Base-by-base conservation (phyloP, 148 eudicot genomes). In the Camellia sinensis region DNA sequence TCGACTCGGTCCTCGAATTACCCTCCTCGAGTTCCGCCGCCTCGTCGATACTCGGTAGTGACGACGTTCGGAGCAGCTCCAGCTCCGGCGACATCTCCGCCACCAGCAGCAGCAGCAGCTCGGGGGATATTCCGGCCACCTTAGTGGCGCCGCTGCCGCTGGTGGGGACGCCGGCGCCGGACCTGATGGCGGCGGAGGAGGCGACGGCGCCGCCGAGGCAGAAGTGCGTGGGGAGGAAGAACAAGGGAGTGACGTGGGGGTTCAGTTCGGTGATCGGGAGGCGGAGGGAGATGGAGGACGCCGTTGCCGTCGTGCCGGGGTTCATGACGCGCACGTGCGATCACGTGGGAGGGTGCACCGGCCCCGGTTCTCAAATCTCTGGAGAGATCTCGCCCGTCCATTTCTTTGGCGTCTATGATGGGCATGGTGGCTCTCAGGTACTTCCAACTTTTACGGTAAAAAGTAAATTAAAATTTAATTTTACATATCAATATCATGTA, bases 351-450 rank as follows among this genome's bases (percentile, higher is more conserved):
- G 97, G 93, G 0, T 89, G 91, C 71, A 84, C 85, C 29, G 90
- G 90, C 1, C 81, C 83, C 6, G 85, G 87, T 57, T 81, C 88
- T 15, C 45, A 77, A 63, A 80, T 57, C 72, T 87, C 92, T 68
- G 67, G 40, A 21, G 84, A 79, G 68, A 71, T 83, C 73, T 87
- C 87, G 48, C 89, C 89, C 44, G 79, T 90, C 41, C 89, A 89
- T 83, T 91, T 92, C 80, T 94, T 92, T 63, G 98, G 92, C 2
- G 95, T 94, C 37, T 94, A 91, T 71, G 98, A 94, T 61, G 98
- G 98, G 59, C 98, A 94, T 37, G 98, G 98, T 43, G 97, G 97
- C 79, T 87, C 93, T 57, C 83, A 89, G 93, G 97, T 92, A 80
- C 43, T 67, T 5, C 8, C 0, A 60, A 44, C n/a, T 41, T 73